Base-by-base conservation (phyloP, 345 rosid species). In the Syzygium aqueum region DNA sequence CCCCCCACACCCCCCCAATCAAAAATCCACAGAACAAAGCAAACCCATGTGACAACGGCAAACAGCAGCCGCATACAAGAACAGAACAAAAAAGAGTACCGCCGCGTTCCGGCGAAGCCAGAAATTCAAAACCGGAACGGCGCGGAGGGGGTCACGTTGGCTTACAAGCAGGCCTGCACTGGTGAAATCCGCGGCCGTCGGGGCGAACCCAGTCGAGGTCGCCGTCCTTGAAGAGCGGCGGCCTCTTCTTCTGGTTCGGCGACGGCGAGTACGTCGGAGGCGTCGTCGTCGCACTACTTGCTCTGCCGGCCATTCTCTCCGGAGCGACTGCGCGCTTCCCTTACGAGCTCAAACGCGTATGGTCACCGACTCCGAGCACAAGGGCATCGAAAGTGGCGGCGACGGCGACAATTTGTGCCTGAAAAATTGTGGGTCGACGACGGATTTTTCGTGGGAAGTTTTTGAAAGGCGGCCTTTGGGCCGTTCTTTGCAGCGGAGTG, bases 111-210 rank as follows among this genome's bases (percentile, higher is more conserved):
- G 21, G 49, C 14, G 27, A 73, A 40, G 82, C 82, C 82, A 37
- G 82, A 73, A 73, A 73, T 73, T 11, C 43, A 73, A 5, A 37
- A 67, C 63, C 63, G 25, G 63, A 9, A 57, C n/a, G n/a, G 7
- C 12, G n/a, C 6, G n/a, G 63, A 23, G 63, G 27, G 63, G 46
- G 3, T 21, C 84, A 46, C 37, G 13, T 25, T 78, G 54, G 65
- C 90, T 85, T 89, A 97, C 99, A 95, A 43, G 99, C 99, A 6
- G 99, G 98, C 84, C 99, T 89, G 90, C 99, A 96, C 93, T 97
- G 97, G 84, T 92, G 97, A 92, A 96, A 95, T 82, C 92, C 91
- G 19, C 99, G 99, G 88, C 95, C 96, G 85, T 96, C 99, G 65
- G 99, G 98, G 87, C 99, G 95, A 51, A 92, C 91, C 99, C 98